phyloP scores from a whole-genome alignment of 1,139 yeast genomes.

The Geotrichum klebahnii region DNA sequence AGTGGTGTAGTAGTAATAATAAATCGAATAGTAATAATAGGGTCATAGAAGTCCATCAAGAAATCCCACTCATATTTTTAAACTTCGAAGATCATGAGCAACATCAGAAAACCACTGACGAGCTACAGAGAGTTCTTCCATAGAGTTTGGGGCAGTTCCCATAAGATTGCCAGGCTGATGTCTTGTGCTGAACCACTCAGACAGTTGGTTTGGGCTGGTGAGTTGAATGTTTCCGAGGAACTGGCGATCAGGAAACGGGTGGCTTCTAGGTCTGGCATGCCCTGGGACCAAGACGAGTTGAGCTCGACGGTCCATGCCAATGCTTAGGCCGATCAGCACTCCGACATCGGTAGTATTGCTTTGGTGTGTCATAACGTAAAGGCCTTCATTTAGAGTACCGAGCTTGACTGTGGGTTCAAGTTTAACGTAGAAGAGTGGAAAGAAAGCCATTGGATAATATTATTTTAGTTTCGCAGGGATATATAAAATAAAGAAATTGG shows the following conservation, averaged over 20 bases:
- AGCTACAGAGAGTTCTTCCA: conserved; percentile 20
- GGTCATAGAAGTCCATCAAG: background rate
- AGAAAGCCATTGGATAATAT: conserved; percentile 23
- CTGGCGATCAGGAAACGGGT: conserved; percentile 19
- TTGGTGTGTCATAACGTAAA: conserved; percentile 22
- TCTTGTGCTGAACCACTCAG: conserved; percentile 21
- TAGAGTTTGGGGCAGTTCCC: conserved; percentile 20
- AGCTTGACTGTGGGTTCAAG: conserved; percentile 20
- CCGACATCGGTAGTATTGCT: conserved; percentile 19
- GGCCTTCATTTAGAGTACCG: conserved; percentile 21
- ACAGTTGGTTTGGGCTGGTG: conserved; percentile 18
- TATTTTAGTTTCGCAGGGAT: no score
- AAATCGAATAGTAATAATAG: background rate
- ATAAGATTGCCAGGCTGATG: conserved; percentile 20
- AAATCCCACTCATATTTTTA: conserved; percentile 6
- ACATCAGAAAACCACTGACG: conserved; percentile 22
- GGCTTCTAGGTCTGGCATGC: conserved; percentile 19
- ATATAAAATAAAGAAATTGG: no score
- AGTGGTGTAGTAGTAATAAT: no score
- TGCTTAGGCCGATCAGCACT: conserved; percentile 20
- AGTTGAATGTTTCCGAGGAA: conserved; percentile 20
- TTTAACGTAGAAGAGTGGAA: conserved; percentile 20
- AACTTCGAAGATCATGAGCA: conserved; percentile 21
- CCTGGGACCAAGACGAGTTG: conserved; percentile 21
- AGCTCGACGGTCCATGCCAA: conserved; percentile 20